phyloP scores from a whole-genome alignment of 495 filamentous ascomycete species.

The Tuber aestivum region DNA sequence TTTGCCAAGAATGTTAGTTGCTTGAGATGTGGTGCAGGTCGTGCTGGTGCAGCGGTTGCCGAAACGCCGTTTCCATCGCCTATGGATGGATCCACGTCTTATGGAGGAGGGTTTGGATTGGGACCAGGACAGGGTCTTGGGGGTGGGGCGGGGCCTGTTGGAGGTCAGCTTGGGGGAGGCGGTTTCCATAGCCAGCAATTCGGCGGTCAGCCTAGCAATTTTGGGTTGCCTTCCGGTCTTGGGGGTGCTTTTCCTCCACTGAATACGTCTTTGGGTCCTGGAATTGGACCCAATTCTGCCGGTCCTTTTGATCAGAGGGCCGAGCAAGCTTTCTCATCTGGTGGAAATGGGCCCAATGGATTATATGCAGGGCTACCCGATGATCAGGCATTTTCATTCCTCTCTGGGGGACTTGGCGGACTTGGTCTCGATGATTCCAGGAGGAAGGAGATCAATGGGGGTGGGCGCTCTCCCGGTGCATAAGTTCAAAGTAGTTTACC shows the following conservation, averaged over 20 bases:
- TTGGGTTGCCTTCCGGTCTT: conserved; percentile 82
- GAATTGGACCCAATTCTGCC: conserved; percentile 67
- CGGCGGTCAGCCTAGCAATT: conserved; percentile 80
- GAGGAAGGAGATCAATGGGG: conserved; percentile 63
- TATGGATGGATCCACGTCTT: conserved; percentile 76
- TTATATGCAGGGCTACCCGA: conserved; percentile 56
- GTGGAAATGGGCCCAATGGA: conserved; percentile 63
- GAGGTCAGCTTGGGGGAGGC: conserved; percentile 63
- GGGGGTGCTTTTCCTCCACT: conserved; percentile 80
- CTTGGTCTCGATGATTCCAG: conserved; percentile 78
- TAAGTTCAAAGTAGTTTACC: conserved; percentile 24
- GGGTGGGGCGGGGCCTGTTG: conserved; percentile 76
- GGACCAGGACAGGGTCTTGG: conserved; percentile 73
- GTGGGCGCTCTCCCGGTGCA: conserved; percentile 43
- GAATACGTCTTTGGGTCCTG: conserved; percentile 67
- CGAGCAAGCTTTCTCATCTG: conserved; percentile 85
- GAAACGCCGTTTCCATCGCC: conserved; percentile 88
- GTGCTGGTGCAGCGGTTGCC: conserved; percentile 84
- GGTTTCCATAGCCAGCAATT: conserved; percentile 67
- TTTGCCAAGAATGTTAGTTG: conserved; percentile 99
- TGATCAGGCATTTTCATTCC: conserved; percentile 77
- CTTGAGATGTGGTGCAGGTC: conserved; percentile 89
- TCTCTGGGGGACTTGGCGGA: conserved; percentile 72
- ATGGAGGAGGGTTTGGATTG: conserved; percentile 55
- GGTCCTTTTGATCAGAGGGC: conserved; percentile 89